Base-by-base conservation (phyloP, 805 yeast species). In the Danielia oregonensis region DNA sequence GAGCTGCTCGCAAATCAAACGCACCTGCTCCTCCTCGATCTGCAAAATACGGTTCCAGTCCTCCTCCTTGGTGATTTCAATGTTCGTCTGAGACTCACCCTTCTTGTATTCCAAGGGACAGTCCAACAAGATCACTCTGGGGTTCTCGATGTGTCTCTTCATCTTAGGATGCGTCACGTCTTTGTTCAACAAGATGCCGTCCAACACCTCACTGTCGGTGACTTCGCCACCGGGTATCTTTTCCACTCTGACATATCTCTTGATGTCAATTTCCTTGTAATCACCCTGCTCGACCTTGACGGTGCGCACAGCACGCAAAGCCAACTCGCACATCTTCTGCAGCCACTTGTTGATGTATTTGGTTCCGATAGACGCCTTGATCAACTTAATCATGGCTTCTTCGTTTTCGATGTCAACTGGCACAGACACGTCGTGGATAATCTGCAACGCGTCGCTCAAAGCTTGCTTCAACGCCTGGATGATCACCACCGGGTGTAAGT, bases 101-200 rank as follows among this genome's bases (percentile, higher is more conserved):
- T 93, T 93, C 70, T 93, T 93, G 69, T 93, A 93, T 66, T 93
- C 99, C 51, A 93, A 72, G 9, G 99, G 97, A 64, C 97, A 89
- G 65, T 93, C 99, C 49, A 93, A 73, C 48, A 93, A 72, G 13
- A 93, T 76, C 36, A 93, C 78, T 45, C 91, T 77, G 32, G 99
- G 99, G 54, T 87, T 85, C 58, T 82, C 85, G 49, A 93, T 84
- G 51, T 70, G 56, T 59, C 99, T 80, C 51, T 82, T 82, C 99
- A 93, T 93, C 63, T 89, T 88, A 44, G 99, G 98, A 64, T 93
- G 99, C n/a, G 94, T 88, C 38, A 93, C 94, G 57, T 93, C 99
- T 64, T 93, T 93, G 70, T 93, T 93, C 52, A 93, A 74, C 65
- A 93, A 68, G 33, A 91, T 83, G 44, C 99, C 99, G 54, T 85